Evolutionary conservation across 176 grass and related monocot genomes (phyloP), one percentile per base, ranked within the genome.

Genomic region (Metroxylon sagu): DNA sequence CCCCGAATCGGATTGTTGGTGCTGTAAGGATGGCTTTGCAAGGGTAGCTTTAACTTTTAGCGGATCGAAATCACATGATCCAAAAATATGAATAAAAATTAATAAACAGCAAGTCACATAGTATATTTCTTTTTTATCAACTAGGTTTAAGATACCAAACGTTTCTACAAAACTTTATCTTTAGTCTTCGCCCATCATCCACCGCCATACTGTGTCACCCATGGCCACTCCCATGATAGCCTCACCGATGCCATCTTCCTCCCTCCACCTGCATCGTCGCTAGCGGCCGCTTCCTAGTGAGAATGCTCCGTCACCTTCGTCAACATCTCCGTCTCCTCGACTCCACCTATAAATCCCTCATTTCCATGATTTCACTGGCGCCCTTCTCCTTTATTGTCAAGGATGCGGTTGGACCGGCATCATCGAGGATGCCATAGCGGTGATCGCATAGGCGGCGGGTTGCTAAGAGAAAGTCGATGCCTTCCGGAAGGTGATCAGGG

Each of bases 271-370:
- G 79, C 70, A 83, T n/a, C n/a, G n/a, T 97, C 56, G 3, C 60
- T 5, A 16, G 49, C 35, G 25, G 53, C 25, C 49, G 16, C 5
- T 25, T 67, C 1, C 60, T 50, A 0, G 62, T 51, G 87, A 85
- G 71, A 81, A 97, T 68, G 86, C 92, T 3, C 87, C 3, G 92
- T 87, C 8, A 76, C 86, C 49, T 78, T 97, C 23, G 84, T 97
- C 49, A 97, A 97, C 68, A 56, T 97, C 59, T 91, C 87, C 69
- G 82, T 91, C 79, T 81, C 83, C 2, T n/a, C n/a, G n/a, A n/a
- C n/a, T n/a, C n/a, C n/a, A 75, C 81, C 54, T 75, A 76, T 26
- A 84, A 88, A 57, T 62, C 62, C 43, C 50, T 97, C 43, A 83
- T 83, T 84, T 80, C 93, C 3, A 28, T 61, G 81, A 74, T 5